These are phyloP conservation scores for Panicum hallii DNA, from an alignment of 202 grass and related monocot species.

Conservation along the genomic window DNA sequence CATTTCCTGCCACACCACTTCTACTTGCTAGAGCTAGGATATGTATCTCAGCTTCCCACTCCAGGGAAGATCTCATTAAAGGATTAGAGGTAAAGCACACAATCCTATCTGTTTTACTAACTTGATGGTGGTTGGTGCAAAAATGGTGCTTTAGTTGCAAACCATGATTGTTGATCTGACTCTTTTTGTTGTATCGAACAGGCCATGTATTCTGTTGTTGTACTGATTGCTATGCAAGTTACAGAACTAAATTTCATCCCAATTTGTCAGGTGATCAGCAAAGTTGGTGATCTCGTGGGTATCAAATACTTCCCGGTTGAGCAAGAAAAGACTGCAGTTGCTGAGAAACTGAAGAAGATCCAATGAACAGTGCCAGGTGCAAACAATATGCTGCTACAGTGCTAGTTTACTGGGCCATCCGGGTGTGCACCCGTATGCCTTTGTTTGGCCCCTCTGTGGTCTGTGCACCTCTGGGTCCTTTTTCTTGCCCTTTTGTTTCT, in stretches of 20 bases:
- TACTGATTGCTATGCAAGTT: conserved; percentile 7
- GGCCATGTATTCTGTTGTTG: neutral
- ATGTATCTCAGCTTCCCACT: conserved; percentile 94
- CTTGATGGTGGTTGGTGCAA: conserved; percentile 24
- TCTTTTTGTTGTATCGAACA: neutral
- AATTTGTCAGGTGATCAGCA: conserved; percentile 87
- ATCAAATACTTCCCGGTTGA: conserved; percentile 96
- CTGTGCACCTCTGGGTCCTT: conserved; percentile 37
- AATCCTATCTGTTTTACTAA: conserved; percentile 21
- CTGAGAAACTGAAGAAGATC: conserved; percentile 71
- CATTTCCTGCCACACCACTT: conserved; percentile 92
- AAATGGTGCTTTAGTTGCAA: conserved; percentile 23
- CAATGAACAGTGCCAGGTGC: conserved; percentile 43
- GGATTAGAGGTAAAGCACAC: conserved; percentile 72
- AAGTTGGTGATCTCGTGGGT: conserved; percentile 93
- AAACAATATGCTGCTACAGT: conserved; percentile 25
- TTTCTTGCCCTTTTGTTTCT: conserved; percentile 38
- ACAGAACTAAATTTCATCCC: conserved; percentile 27
- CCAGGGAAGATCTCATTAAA: conserved; percentile 89
- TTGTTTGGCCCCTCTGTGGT: conserved; percentile 33
- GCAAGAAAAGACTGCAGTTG: conserved; percentile 59
- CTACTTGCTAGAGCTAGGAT: conserved; percentile 94
- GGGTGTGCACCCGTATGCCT: conserved; percentile 20
- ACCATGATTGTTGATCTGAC: conserved; percentile 11
- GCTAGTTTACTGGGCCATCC: conserved; percentile 32